Evolutionary conservation across 2,329 filamentous ascomycete species (phyloP).

Genomic region (Gnomoniopsis sp.): DNA sequence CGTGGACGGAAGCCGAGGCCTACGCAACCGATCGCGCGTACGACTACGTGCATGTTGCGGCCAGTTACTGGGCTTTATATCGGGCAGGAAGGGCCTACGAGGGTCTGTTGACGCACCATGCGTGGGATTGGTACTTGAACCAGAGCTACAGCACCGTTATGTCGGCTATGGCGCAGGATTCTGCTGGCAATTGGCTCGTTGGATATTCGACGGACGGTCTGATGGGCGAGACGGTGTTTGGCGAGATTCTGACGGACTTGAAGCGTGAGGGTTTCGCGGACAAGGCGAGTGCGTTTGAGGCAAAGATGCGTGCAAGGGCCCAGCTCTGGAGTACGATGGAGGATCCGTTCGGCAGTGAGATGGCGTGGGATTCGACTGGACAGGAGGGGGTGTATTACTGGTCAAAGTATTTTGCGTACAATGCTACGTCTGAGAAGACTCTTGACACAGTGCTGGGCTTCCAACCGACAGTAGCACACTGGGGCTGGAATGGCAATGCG

Average conservation of each 20-base stretch:
- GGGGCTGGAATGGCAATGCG: conserved; percentile 62
- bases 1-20: conserved; percentile 46
- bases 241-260: conserved; percentile 49
- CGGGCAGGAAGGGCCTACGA: conserved; percentile 49
- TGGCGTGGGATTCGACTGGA: conserved; percentile 61
- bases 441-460: conserved; percentile 53
- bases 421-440: conserved; percentile 42
- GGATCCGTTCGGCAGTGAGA: conserved; percentile 57
- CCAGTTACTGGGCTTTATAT: conserved; percentile 56
- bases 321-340: conserved; percentile 45
- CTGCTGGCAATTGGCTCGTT: conserved; percentile 21
- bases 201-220: conserved; percentile 45
- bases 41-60: conserved; percentile 56
- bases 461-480: conserved; percentile 55
- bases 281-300: conserved; percentile 38
- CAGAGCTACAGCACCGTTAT: conserved; percentile 51
- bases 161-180: conserved; percentile 33
- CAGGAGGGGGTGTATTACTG: conserved; percentile 62
- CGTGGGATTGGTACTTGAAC: conserved; percentile 53
- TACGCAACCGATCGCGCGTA: conserved; percentile 50
- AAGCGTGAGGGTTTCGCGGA: conserved; percentile 40
- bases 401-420: conserved; percentile 51
- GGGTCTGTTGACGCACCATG: conserved; percentile 34
- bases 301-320: conserved; percentile 46
- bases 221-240: conserved; percentile 59